Evolutionary conservation across 768 basidiomycete genomes (phyloP), one percentile per base, ranked within the genome.

Genomic region (Lactarius akahatsu): DNA sequence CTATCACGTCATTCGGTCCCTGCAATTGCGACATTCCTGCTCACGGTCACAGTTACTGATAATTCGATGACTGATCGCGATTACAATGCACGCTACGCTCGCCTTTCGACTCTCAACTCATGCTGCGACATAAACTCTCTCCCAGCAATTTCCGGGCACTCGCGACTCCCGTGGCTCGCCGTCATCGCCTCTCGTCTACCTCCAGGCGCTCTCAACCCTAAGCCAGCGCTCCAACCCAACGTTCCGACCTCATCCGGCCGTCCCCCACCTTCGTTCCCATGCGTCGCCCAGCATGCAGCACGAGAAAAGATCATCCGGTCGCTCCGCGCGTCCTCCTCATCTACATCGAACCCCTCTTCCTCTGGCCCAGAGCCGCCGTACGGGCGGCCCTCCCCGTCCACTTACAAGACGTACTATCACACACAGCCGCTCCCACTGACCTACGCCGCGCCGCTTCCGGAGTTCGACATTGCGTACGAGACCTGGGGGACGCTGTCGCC

Each of bases 401-500:
- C 87, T 0, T 97, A 96, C 80, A 77, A 83, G 47, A 76, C 83
- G 30, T 96, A 89, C 74, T 84, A 83, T 67, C 87, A 92, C 72
- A 69, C 75, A 0, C 70, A 72, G 2, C 87, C 91, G 0, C 78
- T 96, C n/a, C 80, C 82, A 0, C 82, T 96, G 34, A 82, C 86
- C 6, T 88, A 87, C 69, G 67, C 79, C 1, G 71, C 75, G 2
- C 79, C 84, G 1, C 81, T 96, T 0, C 85, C 89, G 1, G 78
- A 86, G 8, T 88, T 94, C 71, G 86, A 93, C 70, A 84, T 98
- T 65, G 97, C 97, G 0, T 99, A 98, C 82, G 97, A 99, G 80
- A 93, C 97, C 0, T 99, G 97, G 97, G 97, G 97, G 2, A 86
- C 85, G 2, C 88, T 98, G 54, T 91, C 91, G 28, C 80, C 89